These are phyloP conservation scores for Lichtheimia corymbifera DNA, from an alignment of 371 early-diverging fungal species.

Conservation along the genomic window DNA sequence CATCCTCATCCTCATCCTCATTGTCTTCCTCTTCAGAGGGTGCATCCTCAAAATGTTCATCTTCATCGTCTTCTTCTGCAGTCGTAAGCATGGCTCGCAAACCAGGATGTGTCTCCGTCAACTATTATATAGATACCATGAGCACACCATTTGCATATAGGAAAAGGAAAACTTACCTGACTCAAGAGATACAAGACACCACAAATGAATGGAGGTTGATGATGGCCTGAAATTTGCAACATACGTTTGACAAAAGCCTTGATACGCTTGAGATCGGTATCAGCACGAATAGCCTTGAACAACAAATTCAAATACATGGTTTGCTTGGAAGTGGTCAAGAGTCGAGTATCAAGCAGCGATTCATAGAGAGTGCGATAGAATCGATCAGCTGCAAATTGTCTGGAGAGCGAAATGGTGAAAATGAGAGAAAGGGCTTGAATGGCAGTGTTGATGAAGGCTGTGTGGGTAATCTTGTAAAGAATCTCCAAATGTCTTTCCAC, in stretches of 20 bases:
- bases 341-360: conserved; percentile 82
- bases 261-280: conserved; percentile 67
- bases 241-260: conserved; percentile 90
- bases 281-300: conserved; percentile 81
- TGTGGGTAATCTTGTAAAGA: conserved; percentile 86
- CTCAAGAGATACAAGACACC: conserved; percentile 84
- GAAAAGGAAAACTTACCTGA: conserved; percentile 54
- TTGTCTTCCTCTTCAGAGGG: conserved; percentile 45
- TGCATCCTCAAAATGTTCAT: conserved; percentile 54
- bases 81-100: conserved; percentile 64
- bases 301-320: conserved; percentile 92
- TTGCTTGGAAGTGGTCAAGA: conserved; percentile 82
- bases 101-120: conserved; percentile 47
- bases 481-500: conserved; percentile 81
- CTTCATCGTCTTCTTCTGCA: conserved; percentile 73
- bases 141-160: background rate
- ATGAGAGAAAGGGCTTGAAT: conserved; percentile 92
- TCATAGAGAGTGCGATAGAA: conserved; percentile 91
- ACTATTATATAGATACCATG: conserved; percentile 3
- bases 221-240: conserved; percentile 76
- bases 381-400: conserved; percentile 67
- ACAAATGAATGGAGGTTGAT: conserved; percentile 83
- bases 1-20: conserved; percentile 10
- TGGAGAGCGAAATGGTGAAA: conserved; percentile 70
- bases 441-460: conserved; percentile 85